phyloP scores from a whole-genome alignment of 2,329 filamentous ascomycete genomes.

The Ceratocystiopsis sp. region DNA sequence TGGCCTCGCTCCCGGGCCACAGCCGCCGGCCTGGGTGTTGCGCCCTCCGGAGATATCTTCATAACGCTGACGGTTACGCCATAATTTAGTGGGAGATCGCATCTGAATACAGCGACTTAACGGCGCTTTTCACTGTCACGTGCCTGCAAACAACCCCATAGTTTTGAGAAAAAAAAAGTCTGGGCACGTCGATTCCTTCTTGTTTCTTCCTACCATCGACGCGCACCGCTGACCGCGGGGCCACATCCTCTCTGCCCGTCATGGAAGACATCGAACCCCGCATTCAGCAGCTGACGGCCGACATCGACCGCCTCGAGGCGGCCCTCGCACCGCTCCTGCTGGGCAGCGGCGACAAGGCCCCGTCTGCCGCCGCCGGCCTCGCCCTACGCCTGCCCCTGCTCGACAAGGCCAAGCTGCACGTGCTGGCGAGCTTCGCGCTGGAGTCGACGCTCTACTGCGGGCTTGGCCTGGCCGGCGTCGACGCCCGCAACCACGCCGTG shows the following conservation, averaged over 20 bases:
- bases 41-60: too few species aligned
- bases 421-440: conserved; percentile 74
- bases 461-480: conserved; percentile 59
- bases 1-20: too few species aligned
- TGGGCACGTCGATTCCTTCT: too few species aligned
- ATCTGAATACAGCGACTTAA: too few species aligned
- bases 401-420: conserved; percentile 86
- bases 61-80: too few species aligned
- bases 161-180: too few species aligned
- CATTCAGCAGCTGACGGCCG: conserved; percentile 56
- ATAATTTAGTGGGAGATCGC: too few species aligned
- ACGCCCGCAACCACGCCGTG: conserved; percentile 72
- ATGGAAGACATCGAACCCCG: conserved; percentile 42
- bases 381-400: conserved; percentile 74
- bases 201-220: too few species aligned
- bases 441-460: conserved; percentile 79
- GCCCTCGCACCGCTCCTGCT: conserved; percentile 55
- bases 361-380: conserved; percentile 16
- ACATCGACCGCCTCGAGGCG: conserved; percentile 65
- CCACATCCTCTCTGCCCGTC: neutral
- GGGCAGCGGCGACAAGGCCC: neutral
- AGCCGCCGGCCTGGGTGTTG: too few species aligned
- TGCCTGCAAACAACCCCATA: too few species aligned
- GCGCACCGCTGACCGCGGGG: too few species aligned
- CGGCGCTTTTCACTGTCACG: too few species aligned